These are phyloP conservation scores for Lactifluus rugatus DNA, from an alignment of 768 basidiomycete species.

Conservation along the genomic window DNA sequence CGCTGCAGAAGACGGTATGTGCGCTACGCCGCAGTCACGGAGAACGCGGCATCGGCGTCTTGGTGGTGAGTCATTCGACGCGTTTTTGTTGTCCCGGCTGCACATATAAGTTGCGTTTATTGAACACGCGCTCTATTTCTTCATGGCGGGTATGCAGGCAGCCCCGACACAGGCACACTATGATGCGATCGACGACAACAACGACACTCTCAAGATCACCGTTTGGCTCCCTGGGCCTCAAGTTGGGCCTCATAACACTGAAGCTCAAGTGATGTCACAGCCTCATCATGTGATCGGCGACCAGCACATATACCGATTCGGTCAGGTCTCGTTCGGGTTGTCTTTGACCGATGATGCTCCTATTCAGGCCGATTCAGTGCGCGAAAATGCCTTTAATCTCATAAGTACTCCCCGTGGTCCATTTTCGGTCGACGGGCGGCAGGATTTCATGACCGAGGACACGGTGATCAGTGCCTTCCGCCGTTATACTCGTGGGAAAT, in stretches of 20 bases:
- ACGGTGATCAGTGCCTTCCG: neutral
- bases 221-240: neutral
- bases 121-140: neutral
- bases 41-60: neutral
- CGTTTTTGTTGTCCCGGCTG: too few species aligned
- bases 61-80: conserved; percentile 1
- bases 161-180: neutral
- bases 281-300: neutral
- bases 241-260: neutral
- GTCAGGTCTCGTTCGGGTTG: neutral
- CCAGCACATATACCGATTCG: neutral
- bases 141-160: neutral
- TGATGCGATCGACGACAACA: neutral
- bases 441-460: neutral
- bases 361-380: neutral
- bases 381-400: neutral
- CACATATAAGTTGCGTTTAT: neutral
- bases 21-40: neutral
- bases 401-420: neutral
- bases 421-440: neutral
- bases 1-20: neutral
- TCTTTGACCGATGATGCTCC: neutral
- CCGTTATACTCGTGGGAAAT: conserved; percentile 1
- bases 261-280: neutral
- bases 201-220: neutral